Evolutionary conservation across 148 eudicot genomes (phyloP).

Genomic region (Silene uniflora): DNA sequence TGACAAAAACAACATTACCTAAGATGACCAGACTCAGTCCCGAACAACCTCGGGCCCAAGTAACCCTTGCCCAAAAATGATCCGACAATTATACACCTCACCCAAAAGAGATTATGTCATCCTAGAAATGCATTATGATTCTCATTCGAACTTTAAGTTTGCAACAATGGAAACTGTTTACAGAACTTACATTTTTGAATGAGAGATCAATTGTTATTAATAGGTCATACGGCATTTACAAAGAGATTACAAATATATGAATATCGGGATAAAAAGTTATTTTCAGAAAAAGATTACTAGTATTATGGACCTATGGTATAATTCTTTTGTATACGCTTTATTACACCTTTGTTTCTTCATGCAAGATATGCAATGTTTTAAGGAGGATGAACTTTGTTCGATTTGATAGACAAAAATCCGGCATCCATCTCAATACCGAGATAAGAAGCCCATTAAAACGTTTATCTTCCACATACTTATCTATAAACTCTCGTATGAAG

Average conservation of each 20-base stretch:
- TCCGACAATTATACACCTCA: no score
- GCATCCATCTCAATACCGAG: neutral
- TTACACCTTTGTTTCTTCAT: neutral
- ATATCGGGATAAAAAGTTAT: neutral
- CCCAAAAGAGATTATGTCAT: neutral
- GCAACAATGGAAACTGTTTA: neutral
- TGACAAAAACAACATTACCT: neutral
- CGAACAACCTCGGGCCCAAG: no score
- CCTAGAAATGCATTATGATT: neutral
- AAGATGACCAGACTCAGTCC: neutral
- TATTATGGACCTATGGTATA: neutral
- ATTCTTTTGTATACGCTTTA: neutral
- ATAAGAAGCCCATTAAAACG: no score
- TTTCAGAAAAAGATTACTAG: neutral
- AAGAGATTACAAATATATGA: neutral
- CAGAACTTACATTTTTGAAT: neutral
- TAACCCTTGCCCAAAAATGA: no score
- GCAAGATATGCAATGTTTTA: neutral
- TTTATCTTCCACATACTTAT: no score
- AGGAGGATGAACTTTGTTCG: neutral
- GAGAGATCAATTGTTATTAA: no score
- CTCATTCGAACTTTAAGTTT: neutral
- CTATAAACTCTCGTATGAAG: no score
- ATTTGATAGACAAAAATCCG: neutral
- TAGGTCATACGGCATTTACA: neutral